Evolutionary conservation across 2,329 filamentous ascomycete genomes (phyloP).

Genomic region (Colletotrichum australisinense): DNA sequence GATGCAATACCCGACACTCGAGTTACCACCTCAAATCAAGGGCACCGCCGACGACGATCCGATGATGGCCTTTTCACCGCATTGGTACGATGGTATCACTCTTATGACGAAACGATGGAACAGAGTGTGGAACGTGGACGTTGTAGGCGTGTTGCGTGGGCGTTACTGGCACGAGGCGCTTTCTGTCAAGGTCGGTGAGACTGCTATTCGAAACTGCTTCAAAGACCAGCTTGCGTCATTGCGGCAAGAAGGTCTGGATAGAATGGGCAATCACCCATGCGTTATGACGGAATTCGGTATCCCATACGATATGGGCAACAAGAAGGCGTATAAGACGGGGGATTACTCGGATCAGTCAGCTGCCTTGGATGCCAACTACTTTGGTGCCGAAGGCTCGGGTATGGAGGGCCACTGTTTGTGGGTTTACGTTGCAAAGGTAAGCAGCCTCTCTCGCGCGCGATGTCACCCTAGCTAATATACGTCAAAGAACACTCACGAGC

Average conservation of each 20-base stretch:
- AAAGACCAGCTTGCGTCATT: constrained; percentile 87
- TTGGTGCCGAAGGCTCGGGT: constrained; percentile 84
- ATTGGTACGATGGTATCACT: constrained; percentile 97
- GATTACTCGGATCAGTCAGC: constrained; percentile 93
- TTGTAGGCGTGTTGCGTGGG: constrained; percentile 90
- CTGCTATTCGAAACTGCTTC: constrained; percentile 93
- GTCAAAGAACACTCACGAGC: constrained; percentile 81
- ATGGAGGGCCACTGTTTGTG: constrained; percentile 91
- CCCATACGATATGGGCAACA: constrained; percentile 98
- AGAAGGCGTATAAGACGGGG: constrained; percentile 93
- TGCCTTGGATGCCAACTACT: constrained; percentile 97
- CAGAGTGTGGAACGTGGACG: constrained; percentile 95
- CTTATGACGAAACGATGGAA: constrained; percentile 99
- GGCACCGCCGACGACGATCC: constrained; percentile 89
- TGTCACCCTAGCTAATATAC: constrained; percentile 2
- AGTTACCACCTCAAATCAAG: constrained; percentile 90
- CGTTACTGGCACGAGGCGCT: constrained; percentile 90
- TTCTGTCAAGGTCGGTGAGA: constrained; percentile 92
- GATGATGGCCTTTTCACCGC: constrained; percentile 90
- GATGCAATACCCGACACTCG: constrained; percentile 90
- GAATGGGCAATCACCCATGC: constrained; percentile 89
- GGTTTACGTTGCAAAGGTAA: constrained; percentile 81
- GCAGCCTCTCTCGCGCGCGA: constrained; percentile 34
- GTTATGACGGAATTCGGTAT: constrained; percentile 96
- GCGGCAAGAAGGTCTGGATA: constrained; percentile 85